phyloP scores from a whole-genome alignment of 345 rosid genomes.

The Leavenworthia alabamica region DNA sequence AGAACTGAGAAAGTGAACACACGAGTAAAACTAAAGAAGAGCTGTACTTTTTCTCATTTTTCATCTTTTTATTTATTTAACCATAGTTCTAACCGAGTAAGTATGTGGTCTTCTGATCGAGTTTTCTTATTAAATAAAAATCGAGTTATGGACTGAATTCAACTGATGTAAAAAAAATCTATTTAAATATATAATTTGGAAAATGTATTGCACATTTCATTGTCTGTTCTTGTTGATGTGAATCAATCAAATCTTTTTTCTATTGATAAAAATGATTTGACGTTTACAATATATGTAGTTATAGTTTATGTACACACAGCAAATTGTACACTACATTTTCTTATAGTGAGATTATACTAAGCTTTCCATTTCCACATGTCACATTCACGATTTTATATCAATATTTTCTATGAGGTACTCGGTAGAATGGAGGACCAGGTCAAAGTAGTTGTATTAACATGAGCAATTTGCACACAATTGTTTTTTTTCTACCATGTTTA shows the following conservation, averaged over 20 bases:
- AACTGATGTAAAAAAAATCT: neutral
- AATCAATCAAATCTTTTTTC: neutral
- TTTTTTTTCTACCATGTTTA: no score
- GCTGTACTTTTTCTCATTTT: no score
- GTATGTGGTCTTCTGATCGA: no score
- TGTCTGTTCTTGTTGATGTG: neutral
- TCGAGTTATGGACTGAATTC: no score
- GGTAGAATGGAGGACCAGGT: neutral
- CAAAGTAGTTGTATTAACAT: neutral
- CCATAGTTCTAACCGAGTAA: no score
- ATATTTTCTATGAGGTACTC: neutral
- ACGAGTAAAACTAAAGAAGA: conserved; percentile 27
- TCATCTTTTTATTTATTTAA: no score
- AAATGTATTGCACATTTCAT: neutral
- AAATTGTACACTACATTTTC: neutral
- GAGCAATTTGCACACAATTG: neutral
- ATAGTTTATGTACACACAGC: neutral
- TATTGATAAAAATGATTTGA: no score
- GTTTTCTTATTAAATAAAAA: no score
- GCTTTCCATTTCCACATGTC: neutral
- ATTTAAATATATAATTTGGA: neutral
- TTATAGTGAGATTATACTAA: neutral
- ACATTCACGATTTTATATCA: neutral
- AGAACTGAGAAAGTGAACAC: conserved; percentile 11
- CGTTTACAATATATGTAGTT: neutral